Percentiles rank a stretch among this genome's conserved stretches.
phyloP scores from a whole-genome alignment of 495 filamentous ascomycete species.

The Aspergillus mulundensis region DNA sequence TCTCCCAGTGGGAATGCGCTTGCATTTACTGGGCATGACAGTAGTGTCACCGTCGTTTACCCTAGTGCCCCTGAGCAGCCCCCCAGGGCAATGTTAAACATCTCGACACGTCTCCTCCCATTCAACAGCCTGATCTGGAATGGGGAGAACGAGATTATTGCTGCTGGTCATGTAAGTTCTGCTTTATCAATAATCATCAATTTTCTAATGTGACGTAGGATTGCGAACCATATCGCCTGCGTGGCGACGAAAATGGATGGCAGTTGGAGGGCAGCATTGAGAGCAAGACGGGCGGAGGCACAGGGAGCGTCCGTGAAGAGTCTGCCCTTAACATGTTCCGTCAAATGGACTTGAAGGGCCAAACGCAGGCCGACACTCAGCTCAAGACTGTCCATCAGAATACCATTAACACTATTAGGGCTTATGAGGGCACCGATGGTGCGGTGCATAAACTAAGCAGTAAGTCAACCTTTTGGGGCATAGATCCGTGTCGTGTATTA shows the following conservation, averaged over 20 bases:
- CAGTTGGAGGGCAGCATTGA: conserved; percentile 80
- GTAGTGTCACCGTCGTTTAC: conserved; percentile 93
- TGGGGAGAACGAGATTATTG: conserved; percentile 88
- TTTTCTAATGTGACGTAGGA: conserved; percentile 46
- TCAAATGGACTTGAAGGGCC: conserved; percentile 97
- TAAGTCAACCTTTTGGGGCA: conserved; percentile 47
- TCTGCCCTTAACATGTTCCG: conserved; percentile 98
- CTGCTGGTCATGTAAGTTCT: conserved; percentile 72
- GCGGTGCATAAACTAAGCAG: conserved; percentile 78
- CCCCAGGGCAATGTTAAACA: conserved; percentile 79
- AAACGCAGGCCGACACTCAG: conserved; percentile 81
- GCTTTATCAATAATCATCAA: background rate
- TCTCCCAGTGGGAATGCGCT: conserved; percentile 87
- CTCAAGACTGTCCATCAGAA: conserved; percentile 97
- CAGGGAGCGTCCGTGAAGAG: conserved; percentile 63
- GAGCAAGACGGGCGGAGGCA: conserved; percentile 46
- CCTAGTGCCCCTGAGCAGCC: conserved; percentile 88
- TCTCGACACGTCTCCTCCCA: conserved; percentile 83
- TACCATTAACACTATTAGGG: conserved; percentile 78
- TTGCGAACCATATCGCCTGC: conserved; percentile 89
- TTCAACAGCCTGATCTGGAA: conserved; percentile 92
- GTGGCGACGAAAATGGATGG: conserved; percentile 81
- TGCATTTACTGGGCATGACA: conserved; percentile 90
- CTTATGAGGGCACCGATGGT: conserved; percentile 63
- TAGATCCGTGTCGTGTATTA: conserved; percentile 26